Evolutionary conservation across 1,284 basidiomycete genomes (phyloP).

Genomic region (Cutaneotrichosporon spelunceum): DNA sequence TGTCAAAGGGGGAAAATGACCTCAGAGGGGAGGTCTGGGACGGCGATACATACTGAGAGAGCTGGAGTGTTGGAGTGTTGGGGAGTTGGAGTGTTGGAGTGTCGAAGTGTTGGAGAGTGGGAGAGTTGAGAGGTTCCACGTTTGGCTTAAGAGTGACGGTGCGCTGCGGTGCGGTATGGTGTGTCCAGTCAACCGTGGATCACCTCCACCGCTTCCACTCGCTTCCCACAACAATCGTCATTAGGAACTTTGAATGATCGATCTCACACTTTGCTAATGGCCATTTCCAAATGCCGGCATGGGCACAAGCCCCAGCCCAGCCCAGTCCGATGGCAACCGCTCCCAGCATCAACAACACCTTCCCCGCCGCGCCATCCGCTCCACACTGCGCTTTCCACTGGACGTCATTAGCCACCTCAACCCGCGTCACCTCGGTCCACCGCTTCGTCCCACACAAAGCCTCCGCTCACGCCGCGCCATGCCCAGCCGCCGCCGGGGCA

Average conservation of each 20-base stretch:
- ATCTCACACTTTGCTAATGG: no score
- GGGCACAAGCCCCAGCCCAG: no score
- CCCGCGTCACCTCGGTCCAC: background rate
- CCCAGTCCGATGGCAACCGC: no score
- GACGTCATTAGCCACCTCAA: background rate
- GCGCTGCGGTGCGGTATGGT: no score
- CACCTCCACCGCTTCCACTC: constrained; percentile 5
- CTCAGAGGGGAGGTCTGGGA: no score
- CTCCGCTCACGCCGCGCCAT: background rate
- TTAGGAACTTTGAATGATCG: background rate
- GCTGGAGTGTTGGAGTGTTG: no score
- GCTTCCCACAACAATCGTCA: background rate
- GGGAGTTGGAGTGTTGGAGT: no score
- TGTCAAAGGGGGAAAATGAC: background rate
- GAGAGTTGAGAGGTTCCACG: no score
- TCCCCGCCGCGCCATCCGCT: no score
- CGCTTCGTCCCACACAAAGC: background rate
- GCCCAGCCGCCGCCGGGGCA: background rate
- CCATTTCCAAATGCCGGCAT: background rate
- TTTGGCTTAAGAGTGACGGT: no score
- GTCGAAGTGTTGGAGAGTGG: background rate
- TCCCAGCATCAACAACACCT: no score
- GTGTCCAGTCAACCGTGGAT: constrained; percentile 5
- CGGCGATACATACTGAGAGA: no score
- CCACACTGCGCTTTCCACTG: background rate